These are phyloP conservation scores for Pseudocohnilembus persalinus DNA, from an alignment of 169 alveolate species.

Conservation along the genomic window DNA sequence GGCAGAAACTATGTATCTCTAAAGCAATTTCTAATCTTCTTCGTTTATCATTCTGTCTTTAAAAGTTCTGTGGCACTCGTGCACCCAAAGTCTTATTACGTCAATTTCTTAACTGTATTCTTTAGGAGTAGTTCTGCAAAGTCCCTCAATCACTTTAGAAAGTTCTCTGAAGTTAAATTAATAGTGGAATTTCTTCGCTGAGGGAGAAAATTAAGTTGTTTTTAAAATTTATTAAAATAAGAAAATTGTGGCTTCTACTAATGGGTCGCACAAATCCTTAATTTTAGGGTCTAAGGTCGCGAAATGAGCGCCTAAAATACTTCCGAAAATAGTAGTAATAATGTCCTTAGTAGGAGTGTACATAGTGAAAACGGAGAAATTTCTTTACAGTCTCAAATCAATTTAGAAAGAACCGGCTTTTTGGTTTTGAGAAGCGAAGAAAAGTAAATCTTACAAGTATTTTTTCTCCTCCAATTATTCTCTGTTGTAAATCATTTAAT, in stretches of 20 bases:
- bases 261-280: constrained; percentile 69
- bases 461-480: constrained; percentile 92
- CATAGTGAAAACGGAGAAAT: constrained; percentile 88
- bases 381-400: constrained; percentile 92
- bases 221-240: constrained; percentile 71
- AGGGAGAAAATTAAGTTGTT: constrained; percentile 90
- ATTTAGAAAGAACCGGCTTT: constrained; percentile 93
- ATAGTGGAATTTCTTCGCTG: constrained; percentile 88
- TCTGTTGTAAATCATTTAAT: constrained; percentile 86
- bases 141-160: constrained; percentile 77
- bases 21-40: constrained; percentile 82
- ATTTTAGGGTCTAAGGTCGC: constrained; percentile 84
- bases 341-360: constrained; percentile 87
- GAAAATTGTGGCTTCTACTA: constrained; percentile 86
- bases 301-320: constrained; percentile 88
- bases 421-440: constrained; percentile 94
- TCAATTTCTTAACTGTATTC: constrained; percentile 73
- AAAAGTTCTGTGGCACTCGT: constrained; percentile 85
- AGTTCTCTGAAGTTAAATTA: constrained; percentile 90
- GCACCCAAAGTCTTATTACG: constrained; percentile 82
- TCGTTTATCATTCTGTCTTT: constrained; percentile 85
- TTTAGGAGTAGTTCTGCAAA: constrained; percentile 72
- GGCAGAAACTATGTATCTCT: constrained; percentile 71
- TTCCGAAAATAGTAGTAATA: constrained; percentile 81
- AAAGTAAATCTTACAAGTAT: constrained; percentile 91